These are phyloP conservation scores for Sarcomyxa edulis DNA, from an alignment of 768 basidiomycete species.

Conservation along the genomic window DNA sequence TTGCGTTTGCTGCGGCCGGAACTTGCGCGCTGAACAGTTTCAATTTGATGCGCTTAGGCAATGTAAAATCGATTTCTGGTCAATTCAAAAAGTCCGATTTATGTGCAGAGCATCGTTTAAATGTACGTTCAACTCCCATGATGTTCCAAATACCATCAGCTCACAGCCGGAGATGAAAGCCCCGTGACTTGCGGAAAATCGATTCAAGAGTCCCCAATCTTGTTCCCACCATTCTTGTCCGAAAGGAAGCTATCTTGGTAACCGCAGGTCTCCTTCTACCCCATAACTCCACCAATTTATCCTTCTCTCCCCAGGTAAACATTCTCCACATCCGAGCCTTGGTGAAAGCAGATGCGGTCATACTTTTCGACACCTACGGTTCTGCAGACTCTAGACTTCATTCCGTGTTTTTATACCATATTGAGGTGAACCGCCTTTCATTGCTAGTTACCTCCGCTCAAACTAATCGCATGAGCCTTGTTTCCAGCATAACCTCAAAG, in stretches of 20 bases:
- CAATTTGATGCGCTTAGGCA: conserved; percentile 41
- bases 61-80: conserved; percentile 82
- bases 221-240: conserved; percentile 87
- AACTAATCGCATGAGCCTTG: neutral
- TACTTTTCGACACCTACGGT: conserved; percentile 91
- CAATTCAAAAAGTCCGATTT: conserved; percentile 90
- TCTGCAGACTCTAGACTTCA: conserved; percentile 82
- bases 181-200: conserved; percentile 94
- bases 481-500: conserved; percentile 75
- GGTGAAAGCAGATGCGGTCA: conserved; percentile 87
- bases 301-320: conserved; percentile 56
- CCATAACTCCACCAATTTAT: conserved; percentile 3
- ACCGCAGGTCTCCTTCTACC: conserved; percentile 4
- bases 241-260: conserved; percentile 85
- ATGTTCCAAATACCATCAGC: conserved; percentile 14
- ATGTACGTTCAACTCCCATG: conserved; percentile 53
- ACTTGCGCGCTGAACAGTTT: conserved; percentile 12
- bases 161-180: conserved; percentile 34
- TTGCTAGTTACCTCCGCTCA: neutral
- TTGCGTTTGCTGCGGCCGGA: conserved; percentile 12
- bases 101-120: conserved; percentile 80
- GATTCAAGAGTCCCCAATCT: conserved; percentile 93
- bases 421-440: conserved; percentile 52
- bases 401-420: conserved; percentile 82
- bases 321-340: conserved; percentile 93